Conservation (phyloP, 2,329 filamentous ascomycete genomes). For the Grosmannia huntii region DNA sequence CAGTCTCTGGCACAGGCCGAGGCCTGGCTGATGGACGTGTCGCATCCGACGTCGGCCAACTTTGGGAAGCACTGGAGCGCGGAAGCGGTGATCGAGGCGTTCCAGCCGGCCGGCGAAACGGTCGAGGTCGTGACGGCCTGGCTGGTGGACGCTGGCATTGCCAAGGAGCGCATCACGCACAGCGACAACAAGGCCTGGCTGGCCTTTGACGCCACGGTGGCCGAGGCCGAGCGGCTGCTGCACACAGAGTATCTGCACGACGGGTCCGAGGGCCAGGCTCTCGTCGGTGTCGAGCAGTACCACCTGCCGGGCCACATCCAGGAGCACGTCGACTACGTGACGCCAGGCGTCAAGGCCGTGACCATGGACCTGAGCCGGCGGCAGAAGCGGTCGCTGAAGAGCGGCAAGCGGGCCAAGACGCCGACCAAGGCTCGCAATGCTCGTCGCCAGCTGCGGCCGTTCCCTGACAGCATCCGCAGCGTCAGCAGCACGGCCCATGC, state of each 20-base stretch:
- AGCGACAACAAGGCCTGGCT: constrained; percentile 12
- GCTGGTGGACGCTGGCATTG: constrained; percentile 17
- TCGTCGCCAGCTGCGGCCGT: not conserved
- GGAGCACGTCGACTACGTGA: constrained; percentile 42
- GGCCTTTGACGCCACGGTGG: constrained; percentile 12
- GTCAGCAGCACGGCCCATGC: not conserved
- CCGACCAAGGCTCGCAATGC: not conserved
- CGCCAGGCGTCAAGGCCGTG: constrained; percentile 23
- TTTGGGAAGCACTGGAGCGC: constrained; percentile 24
- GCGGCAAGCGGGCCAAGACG: not conserved
- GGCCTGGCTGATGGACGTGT: constrained; percentile 5
- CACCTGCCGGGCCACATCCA: constrained; percentile 34
- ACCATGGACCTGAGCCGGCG: not conserved
- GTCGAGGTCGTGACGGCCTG: constrained; percentile 20
- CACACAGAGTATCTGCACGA: constrained; percentile 9
- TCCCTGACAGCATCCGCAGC: not conserved
- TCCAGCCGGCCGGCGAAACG: constrained; percentile 20
- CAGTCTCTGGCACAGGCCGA: not conserved
- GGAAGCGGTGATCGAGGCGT: constrained; percentile 22
- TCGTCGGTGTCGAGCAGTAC: constrained; percentile 13
- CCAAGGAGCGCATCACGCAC: not conserved
- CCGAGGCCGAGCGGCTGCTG: constrained; percentile 12
- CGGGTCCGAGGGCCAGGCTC: not conserved
- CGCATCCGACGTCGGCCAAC: constrained; percentile 15
- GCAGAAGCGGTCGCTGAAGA: not conserved